These are phyloP conservation scores for Beauveria varroae DNA, from an alignment of 2,329 filamentous ascomycete genomes.

Conservation along the genomic window DNA sequence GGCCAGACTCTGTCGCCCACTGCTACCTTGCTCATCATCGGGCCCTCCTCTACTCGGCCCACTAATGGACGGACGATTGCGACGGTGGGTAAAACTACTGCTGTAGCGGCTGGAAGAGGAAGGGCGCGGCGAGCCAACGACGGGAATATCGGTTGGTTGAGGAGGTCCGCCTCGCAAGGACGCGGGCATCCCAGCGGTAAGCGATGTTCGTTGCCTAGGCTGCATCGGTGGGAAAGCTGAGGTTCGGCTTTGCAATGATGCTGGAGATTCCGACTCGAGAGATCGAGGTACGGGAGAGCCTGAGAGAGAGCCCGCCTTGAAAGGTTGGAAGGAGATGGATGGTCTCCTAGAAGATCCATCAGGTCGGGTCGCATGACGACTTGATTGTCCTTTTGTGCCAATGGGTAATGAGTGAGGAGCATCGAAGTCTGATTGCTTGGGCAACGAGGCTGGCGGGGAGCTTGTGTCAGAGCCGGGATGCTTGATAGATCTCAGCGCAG, in stretches of 20 bases:
- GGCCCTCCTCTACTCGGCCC: constrained; percentile 53
- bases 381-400: constrained; percentile 22
- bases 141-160: constrained; percentile 55
- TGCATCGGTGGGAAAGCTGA: constrained; percentile 42
- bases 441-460: constrained; percentile 47
- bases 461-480: constrained; percentile 53
- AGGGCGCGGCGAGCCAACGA: constrained; percentile 71
- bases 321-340: constrained; percentile 87
- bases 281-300: constrained; percentile 62
- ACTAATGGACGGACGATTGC: constrained; percentile 68
- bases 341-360: constrained; percentile 58
- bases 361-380: constrained; percentile 32
- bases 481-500: constrained; percentile 66
- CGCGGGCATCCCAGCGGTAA: constrained; percentile 69
- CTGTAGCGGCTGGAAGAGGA: constrained; percentile 76
- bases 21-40: constrained; percentile 71
- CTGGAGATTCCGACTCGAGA: constrained; percentile 42
- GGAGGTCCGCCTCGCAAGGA: constrained; percentile 61
- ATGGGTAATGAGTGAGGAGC: constrained; percentile 49
- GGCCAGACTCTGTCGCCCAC: constrained; percentile 68
- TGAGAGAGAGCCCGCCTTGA: constrained; percentile 93
- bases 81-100: constrained; percentile 86
- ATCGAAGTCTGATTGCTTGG: constrained; percentile 36
- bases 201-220: constrained; percentile 61
- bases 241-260: constrained; percentile 45